These are phyloP conservation scores for Fusarium hostae DNA, from an alignment of 2,329 filamentous ascomycete genomes.

Conservation along the genomic window DNA sequence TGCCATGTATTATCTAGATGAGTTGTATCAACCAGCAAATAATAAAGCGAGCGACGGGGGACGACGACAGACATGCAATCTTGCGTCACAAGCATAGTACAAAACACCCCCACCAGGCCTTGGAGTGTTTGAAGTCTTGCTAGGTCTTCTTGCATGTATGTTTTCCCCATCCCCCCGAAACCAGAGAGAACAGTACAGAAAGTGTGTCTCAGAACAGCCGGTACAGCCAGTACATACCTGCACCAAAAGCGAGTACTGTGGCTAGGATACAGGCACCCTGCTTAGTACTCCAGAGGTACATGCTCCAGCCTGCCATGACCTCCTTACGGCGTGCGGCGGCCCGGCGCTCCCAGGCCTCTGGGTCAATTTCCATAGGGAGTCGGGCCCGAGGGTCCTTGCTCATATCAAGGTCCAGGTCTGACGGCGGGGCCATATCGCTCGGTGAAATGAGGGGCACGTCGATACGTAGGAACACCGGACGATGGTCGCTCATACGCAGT, in stretches of 20 bases:
- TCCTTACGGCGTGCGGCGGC: slow-evolving; percentile 59
- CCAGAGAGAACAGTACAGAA: neutral
- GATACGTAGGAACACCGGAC: slow-evolving; percentile 79
- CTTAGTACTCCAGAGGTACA: slow-evolving; percentile 65
- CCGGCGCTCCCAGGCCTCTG: slow-evolving; percentile 65
- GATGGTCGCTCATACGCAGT: slow-evolving; percentile 87
- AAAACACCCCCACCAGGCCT: neutral
- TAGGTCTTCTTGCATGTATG: neutral
- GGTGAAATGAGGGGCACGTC: slow-evolving; percentile 69
- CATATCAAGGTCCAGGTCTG: slow-evolving; percentile 32
- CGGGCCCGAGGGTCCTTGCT: slow-evolving; percentile 56
- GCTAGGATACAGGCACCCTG: slow-evolving; percentile 60
- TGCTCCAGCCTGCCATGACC: slow-evolving; percentile 63
- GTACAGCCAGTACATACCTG: slow-evolving; percentile 59
- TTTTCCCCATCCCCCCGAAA: neutral
- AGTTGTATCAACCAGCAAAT: neutral
- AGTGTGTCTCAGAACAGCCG: neutral
- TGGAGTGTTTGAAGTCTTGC: neutral
- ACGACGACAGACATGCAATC: neutral
- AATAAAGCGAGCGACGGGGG: neutral
- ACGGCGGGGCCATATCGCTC: slow-evolving; percentile 52
- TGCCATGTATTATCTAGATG: slow-evolving; percentile 17
- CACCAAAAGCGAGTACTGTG: slow-evolving; percentile 54
- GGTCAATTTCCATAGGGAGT: slow-evolving; percentile 64
- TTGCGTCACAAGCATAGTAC: neutral